Conservation (phyloP, 1,284 basidiomycete species). For the Malassezia caprae region DNA sequence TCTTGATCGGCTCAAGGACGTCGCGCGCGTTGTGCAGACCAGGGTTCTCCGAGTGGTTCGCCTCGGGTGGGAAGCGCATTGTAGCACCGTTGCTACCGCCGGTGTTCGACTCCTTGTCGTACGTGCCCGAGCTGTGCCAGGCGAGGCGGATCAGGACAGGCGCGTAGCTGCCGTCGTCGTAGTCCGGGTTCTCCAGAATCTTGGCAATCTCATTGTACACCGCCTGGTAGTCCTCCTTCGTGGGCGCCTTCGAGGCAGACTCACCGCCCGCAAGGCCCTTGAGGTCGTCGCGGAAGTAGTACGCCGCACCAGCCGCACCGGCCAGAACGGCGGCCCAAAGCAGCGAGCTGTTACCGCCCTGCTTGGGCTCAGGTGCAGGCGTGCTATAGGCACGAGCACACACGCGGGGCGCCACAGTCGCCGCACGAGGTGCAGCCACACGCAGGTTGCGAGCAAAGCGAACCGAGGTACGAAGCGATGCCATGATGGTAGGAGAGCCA, state of each 20-base stretch:
- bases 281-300: conserved; percentile 6
- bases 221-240: conserved; percentile 39
- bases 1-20: conserved; percentile 52
- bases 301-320: conserved; percentile 19
- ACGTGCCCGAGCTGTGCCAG: conserved; percentile 45
- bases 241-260: background rate
- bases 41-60: conserved; percentile 43
- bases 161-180: conserved; percentile 45
- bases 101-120: conserved; percentile 49
- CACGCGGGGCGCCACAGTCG: conserved; percentile 6
- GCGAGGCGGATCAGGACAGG: conserved; percentile 45
- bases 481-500: conserved; percentile 12
- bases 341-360: background rate
- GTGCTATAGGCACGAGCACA: conserved; percentile 23
- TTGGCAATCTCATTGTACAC: conserved; percentile 46
- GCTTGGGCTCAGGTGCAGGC: background rate
- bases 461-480: conserved; percentile 28
- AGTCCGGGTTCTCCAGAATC: conserved; percentile 33
- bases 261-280: conserved; percentile 12
- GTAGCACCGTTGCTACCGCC: conserved; percentile 53
- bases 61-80: conserved; percentile 51
- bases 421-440: conserved; percentile 21
- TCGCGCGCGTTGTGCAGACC: conserved; percentile 53
- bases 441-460: conserved; percentile 24
- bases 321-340: background rate